phyloP scores from a whole-genome alignment of 2,329 filamentous ascomycete species.

The Ceratocystis huliohia region DNA sequence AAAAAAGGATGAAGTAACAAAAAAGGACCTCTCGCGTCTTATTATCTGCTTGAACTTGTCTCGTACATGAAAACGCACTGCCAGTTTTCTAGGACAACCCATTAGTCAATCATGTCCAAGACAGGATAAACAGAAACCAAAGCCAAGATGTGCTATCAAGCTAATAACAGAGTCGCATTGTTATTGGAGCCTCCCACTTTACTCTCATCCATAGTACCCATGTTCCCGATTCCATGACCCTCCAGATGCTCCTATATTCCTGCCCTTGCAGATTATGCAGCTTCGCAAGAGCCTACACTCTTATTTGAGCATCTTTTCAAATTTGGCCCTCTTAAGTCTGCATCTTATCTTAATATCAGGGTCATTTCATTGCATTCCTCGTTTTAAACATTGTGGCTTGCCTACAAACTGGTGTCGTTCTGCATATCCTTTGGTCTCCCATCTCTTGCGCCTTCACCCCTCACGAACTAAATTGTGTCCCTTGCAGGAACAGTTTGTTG shows the following conservation, averaged over 20 bases:
- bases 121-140: not conserved
- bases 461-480: not conserved
- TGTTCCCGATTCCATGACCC: not conserved
- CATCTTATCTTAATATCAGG: too few species aligned
- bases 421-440: too few species aligned
- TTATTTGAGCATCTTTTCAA: not conserved
- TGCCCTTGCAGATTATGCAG: not conserved
- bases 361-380: too few species aligned
- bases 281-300: not conserved
- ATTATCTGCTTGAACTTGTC: not conserved
- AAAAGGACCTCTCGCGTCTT: not conserved
- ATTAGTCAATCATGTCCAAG: not conserved
- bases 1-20: not conserved
- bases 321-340: too few species aligned
- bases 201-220: not conserved
- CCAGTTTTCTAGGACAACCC: not conserved
- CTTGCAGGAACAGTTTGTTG: not conserved
- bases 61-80: not conserved
- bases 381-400: too few species aligned
- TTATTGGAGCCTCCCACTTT: not conserved
- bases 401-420: too few species aligned
- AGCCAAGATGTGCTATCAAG: not conserved
- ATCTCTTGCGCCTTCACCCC: not conserved
- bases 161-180: not conserved
- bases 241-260: not conserved